phyloP scores from a whole-genome alignment of 2,329 filamentous ascomycete genomes.

The Trichophyton simii region DNA sequence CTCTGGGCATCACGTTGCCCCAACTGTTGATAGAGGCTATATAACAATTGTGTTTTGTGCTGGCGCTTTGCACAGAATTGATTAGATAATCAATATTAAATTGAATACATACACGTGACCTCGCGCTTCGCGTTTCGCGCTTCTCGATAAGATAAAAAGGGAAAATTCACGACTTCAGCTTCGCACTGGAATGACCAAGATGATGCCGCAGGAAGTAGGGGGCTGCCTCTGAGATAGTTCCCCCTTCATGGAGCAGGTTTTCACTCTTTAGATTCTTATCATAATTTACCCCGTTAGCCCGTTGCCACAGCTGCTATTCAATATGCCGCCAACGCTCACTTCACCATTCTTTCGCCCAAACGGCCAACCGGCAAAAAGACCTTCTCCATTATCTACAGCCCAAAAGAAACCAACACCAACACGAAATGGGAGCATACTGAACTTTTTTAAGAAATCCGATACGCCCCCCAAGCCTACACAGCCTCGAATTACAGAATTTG shows the following conservation, averaged over 20 bases:
- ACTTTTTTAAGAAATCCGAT: slow-evolving; percentile 60
- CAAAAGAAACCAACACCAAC: slow-evolving; percentile 1
- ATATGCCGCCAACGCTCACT: neutral
- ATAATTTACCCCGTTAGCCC: neutral
- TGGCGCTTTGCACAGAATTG: neutral
- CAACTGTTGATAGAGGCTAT: neutral
- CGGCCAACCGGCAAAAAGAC: neutral
- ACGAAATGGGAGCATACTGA: slow-evolving; percentile 55
- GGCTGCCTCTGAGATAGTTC: neutral
- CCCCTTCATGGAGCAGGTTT: neutral
- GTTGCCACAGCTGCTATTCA: neutral
- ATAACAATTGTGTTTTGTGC: too few species aligned
- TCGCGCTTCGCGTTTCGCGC: slow-evolving; percentile 4
- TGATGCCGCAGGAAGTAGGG: neutral
- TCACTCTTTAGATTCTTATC: neutral
- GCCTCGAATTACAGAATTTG: slow-evolving; percentile 43
- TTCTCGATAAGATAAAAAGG: neutral
- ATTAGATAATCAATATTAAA: neutral
- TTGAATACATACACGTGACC: neutral
- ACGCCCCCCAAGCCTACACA: slow-evolving; percentile 36
- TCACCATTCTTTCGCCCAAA: slow-evolving; percentile 6
- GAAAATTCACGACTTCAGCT: neutral
- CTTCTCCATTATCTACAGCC: neutral
- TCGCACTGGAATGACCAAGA: neutral
- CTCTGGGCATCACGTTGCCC: neutral